Conservation (phyloP, 2,329 filamentous ascomycete species). For the Diaporthe sp. region DNA sequence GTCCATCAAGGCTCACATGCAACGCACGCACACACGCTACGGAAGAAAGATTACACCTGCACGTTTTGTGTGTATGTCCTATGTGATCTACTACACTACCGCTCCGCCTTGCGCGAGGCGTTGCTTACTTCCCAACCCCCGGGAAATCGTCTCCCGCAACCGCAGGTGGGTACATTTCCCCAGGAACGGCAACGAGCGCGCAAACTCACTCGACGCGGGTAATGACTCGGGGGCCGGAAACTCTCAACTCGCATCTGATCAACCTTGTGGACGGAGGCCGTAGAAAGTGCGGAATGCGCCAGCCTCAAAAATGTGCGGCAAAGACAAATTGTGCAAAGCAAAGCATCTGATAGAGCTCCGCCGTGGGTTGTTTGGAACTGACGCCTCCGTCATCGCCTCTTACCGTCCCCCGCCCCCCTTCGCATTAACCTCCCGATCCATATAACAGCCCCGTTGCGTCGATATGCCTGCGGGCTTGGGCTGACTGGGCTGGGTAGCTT, state of each 20-base stretch:
- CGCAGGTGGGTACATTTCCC: not conserved
- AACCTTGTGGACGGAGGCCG: not conserved
- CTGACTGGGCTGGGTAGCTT: no score
- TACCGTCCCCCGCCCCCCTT: not conserved
- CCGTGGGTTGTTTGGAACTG: not conserved
- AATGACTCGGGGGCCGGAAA: not conserved
- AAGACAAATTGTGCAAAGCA: not conserved
- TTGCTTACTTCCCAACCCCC: no score
- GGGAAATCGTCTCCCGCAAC: no score
- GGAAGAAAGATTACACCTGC: no score
- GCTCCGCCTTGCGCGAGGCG: no score
- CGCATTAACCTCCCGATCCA: constrained; percentile 23
- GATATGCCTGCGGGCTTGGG: not conserved
- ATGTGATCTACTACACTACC: no score
- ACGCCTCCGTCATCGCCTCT: not conserved
- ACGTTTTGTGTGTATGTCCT: no score
- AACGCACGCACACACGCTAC: not conserved
- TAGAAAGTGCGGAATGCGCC: no score
- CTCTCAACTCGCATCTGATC: not conserved
- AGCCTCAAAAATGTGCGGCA: no score
- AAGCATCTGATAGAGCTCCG: not conserved
- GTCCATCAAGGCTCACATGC: no score
- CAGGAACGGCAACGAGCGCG: not conserved
- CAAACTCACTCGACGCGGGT: not conserved
- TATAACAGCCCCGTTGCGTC: constrained; percentile 4